phyloP scores from a whole-genome alignment of 768 basidiomycete species.

The Amanita polypyramis region DNA sequence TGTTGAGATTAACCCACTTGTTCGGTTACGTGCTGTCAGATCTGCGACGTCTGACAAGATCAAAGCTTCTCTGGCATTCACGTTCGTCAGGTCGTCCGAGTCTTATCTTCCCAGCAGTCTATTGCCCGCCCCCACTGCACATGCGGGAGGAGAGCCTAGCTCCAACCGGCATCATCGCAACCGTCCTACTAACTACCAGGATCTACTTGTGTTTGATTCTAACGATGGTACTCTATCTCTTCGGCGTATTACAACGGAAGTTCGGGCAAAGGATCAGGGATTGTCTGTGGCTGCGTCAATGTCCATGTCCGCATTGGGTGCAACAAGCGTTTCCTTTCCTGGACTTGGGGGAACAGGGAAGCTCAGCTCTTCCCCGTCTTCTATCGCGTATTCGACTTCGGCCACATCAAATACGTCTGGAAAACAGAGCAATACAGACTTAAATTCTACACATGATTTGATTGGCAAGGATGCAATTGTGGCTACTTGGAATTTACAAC shows the following conservation, averaged over 20 bases:
- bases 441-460: constrained; percentile 22
- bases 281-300: constrained; percentile 18
- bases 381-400: neutral
- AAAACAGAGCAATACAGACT: constrained; percentile 11
- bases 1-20: constrained; percentile 45
- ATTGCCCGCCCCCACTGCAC: constrained; percentile 13
- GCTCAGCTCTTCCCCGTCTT: constrained; percentile 14
- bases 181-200: constrained; percentile 42
- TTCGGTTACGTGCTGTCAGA: constrained; percentile 34
- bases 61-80: constrained; percentile 40
- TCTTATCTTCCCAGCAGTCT: constrained; percentile 27
- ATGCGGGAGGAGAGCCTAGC: constrained; percentile 12
- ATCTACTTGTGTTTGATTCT: constrained; percentile 61
- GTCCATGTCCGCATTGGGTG: constrained; percentile 18
- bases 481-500: constrained; percentile 56
- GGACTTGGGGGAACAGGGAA: constrained; percentile 35
- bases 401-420: constrained; percentile 3
- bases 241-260: constrained; percentile 40
- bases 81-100: constrained; percentile 35
- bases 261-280: constrained; percentile 17
- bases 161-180: constrained; percentile 20
- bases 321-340: constrained; percentile 55
- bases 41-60: constrained; percentile 17
- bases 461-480: constrained; percentile 29
- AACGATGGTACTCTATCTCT: constrained; percentile 43